Evolutionary conservation across 2,329 filamentous ascomycete species (phyloP).

Genomic region (Teratosphaeria epicoccoides): DNA sequence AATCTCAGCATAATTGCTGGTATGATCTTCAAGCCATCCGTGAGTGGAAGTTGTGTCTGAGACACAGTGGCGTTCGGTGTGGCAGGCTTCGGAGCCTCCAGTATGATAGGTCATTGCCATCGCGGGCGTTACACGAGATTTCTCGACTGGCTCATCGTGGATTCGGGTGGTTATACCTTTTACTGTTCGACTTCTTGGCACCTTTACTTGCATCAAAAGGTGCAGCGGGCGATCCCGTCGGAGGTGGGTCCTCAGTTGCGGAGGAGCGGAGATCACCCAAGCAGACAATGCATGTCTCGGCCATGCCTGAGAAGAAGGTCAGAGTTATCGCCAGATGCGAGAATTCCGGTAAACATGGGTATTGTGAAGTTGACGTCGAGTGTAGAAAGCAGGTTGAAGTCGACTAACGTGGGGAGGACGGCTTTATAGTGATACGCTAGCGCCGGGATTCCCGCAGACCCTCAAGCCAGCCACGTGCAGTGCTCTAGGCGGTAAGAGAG

Average conservation of each 20-base stretch:
- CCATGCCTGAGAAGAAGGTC: slow-evolving; percentile 34
- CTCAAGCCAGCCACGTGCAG: background rate
- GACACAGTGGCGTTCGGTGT: slow-evolving; percentile 9
- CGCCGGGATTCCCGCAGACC: background rate
- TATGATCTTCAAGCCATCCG: slow-evolving; percentile 29
- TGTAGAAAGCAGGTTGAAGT: background rate
- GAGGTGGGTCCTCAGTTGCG: slow-evolving; percentile 40
- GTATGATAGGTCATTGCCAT: slow-evolving; percentile 15
- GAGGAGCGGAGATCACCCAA: slow-evolving; percentile 56
- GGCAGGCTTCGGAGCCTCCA: slow-evolving; percentile 20
- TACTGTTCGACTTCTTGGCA: slow-evolving; percentile 18
- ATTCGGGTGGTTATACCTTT: slow-evolving; percentile 24
- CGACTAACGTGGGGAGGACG: background rate
- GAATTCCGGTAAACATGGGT: background rate
- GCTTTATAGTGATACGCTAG: background rate
- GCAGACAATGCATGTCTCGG: slow-evolving; percentile 62
- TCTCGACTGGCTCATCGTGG: slow-evolving; percentile 12
- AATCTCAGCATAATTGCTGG: slow-evolving; percentile 10
- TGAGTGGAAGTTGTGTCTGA: slow-evolving; percentile 25
- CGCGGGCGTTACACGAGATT: slow-evolving; percentile 7
- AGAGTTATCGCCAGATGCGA: background rate
- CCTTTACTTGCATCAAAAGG: slow-evolving; percentile 14
- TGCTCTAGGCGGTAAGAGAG: background rate
- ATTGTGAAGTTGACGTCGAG: background rate
- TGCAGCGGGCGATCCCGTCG: slow-evolving; percentile 23